A percentile compares a stretch with the other conserved stretches of the same genome.
Evolutionary conservation across 495 filamentous ascomycete genomes (phyloP).

Genomic region (Xylaria scruposa): DNA sequence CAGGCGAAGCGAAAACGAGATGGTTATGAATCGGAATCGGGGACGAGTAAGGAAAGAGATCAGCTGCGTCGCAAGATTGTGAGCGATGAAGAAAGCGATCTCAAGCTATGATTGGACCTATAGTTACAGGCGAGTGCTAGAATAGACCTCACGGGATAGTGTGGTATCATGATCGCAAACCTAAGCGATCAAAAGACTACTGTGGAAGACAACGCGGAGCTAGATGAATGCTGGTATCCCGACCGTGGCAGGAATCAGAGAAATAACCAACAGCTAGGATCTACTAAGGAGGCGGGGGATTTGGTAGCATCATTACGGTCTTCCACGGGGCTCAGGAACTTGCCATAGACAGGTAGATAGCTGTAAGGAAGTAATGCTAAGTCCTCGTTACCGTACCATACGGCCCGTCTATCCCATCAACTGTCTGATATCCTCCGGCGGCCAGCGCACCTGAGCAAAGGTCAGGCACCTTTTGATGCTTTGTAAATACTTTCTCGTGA

Average conservation of each 20-base stretch:
- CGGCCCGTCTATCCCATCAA: constrained; percentile 79
- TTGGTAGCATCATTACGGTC: not conserved
- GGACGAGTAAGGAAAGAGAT: not conserved
- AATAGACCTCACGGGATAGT: not conserved
- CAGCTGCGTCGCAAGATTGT: not conserved
- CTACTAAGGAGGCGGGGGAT: not conserved
- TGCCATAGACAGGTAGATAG: constrained; percentile 15
- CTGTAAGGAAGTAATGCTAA: constrained; percentile 3
- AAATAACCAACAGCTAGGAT: not conserved
- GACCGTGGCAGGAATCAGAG: not conserved
- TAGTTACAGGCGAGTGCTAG: not conserved
- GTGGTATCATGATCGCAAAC: not conserved
- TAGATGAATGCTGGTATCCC: not conserved
- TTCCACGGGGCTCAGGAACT: not conserved
- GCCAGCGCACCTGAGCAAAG: constrained; percentile 96
- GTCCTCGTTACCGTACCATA: not conserved
- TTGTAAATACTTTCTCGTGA: constrained; percentile 92
- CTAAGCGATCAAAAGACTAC: not conserved
- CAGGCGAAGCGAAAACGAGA: not conserved
- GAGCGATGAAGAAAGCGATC: not conserved
- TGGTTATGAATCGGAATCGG: not conserved
- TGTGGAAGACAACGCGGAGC: not conserved
- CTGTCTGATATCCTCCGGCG: constrained; percentile 89
- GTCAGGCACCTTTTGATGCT: constrained; percentile 97
- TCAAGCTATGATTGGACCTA: too few species aligned